Conservation (phyloP, 1,284 basidiomycete species). For the Naganishia albida region DNA sequence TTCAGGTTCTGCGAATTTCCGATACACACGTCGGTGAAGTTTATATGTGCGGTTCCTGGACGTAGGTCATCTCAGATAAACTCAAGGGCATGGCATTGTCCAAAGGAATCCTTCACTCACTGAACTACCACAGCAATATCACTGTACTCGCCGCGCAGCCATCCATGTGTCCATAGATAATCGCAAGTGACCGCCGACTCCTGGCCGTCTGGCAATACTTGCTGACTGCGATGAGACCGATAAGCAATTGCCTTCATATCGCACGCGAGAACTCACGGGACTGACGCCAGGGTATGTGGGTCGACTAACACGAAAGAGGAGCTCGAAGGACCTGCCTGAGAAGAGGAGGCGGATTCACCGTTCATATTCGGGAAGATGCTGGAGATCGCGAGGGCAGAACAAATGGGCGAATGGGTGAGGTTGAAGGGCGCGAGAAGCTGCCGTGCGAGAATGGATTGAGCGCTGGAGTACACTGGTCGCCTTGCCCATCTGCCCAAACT, state of each 20-base stretch:
- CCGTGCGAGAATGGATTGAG: no score
- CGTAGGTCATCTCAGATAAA: background rate
- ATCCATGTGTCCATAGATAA: slow-evolving; percentile 30
- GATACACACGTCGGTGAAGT: slow-evolving; percentile 48
- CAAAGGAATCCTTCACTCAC: background rate
- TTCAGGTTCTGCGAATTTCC: background rate
- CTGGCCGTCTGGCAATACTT: slow-evolving; percentile 36
- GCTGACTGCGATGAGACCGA: no score
- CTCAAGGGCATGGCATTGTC: background rate
- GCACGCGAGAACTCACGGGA: no score
- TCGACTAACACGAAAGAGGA: slow-evolving; percentile 4
- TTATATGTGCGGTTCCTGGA: slow-evolving; percentile 36
- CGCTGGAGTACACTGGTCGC: no score
- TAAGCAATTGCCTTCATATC: no score
- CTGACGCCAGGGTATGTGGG: background rate
- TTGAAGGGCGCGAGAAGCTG: no score
- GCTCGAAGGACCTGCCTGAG: slow-evolving; percentile 20
- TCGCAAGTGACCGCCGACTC: slow-evolving; percentile 24
- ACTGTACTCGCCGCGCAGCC: slow-evolving; percentile 29
- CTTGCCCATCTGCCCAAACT: background rate
- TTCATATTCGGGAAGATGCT: slow-evolving; percentile 1
- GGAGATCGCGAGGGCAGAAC: no score
- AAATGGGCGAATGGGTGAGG: no score
- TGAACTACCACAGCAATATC: slow-evolving; percentile 29
- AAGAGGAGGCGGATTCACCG: slow-evolving; percentile 11